A percentile compares a stretch with the other conserved stretches of the same genome.
These are phyloP conservation scores for Brettanomyces bruxellensis DNA, from an alignment of 805 yeast species.

Conservation along the genomic window DNA sequence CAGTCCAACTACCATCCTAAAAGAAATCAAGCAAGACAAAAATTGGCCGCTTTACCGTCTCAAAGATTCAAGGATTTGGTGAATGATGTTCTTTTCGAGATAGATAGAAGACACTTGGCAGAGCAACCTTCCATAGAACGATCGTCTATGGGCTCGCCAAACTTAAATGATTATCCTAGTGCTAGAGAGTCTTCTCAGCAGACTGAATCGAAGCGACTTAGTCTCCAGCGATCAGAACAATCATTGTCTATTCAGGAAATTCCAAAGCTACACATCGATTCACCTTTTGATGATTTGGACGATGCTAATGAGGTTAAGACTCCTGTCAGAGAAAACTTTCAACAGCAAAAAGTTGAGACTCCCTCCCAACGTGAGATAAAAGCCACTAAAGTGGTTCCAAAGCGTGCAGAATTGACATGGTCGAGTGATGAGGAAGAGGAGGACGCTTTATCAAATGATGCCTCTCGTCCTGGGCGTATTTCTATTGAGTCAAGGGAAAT, in stretches of 20 bases:
- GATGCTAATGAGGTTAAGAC: constrained; percentile 8
- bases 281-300: too few species aligned
- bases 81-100: constrained; percentile 80
- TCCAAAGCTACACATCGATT: not conserved
- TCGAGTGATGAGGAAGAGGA: constrained; percentile 72
- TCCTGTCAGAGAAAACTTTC: constrained; percentile 7
- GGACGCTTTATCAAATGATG: constrained; percentile 24
- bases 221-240: not conserved
- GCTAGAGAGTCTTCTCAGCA: too few species aligned
- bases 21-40: constrained; percentile 91
- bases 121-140: not conserved
- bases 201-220: not conserved
- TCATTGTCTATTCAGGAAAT: not conserved
- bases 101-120: constrained; percentile 40
- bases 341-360: constrained; percentile 11
- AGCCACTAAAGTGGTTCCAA: constrained; percentile 69
- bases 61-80: constrained; percentile 83
- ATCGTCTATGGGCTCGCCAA: not conserved
- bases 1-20: constrained; percentile 77
- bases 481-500: too few species aligned
- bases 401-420: constrained; percentile 80
- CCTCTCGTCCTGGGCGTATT: too few species aligned
- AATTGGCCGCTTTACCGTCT: constrained; percentile 75
- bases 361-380: constrained; percentile 32
- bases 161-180: not conserved